Conservation (phyloP, 352 stramenopile species). For the Hyaloperonospora arabidopsidis region DNA sequence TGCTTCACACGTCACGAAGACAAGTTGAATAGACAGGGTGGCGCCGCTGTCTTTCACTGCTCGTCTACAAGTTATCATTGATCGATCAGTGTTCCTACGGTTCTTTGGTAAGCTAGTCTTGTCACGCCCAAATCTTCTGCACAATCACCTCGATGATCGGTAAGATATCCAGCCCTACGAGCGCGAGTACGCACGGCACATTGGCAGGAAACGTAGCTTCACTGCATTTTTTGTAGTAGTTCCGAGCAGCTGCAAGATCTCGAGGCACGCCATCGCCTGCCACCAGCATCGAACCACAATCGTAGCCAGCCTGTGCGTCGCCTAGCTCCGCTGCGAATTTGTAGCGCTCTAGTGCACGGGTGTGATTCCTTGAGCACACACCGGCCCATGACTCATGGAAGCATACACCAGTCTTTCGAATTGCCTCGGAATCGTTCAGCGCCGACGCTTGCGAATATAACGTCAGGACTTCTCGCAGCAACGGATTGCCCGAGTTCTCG, state of each 20-base stretch:
- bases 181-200: slow-evolving; percentile 44
- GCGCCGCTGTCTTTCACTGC: slow-evolving; percentile 3
- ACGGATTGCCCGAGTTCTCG: slow-evolving; percentile 5
- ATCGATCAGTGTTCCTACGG: background rate
- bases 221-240: slow-evolving; percentile 47
- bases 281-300: slow-evolving; percentile 50
- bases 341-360: slow-evolving; percentile 48
- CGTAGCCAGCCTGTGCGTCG: slow-evolving; percentile 56
- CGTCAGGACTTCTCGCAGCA: slow-evolving; percentile 38
- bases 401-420: slow-evolving; percentile 59
- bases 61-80: slow-evolving; percentile 13
- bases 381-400: slow-evolving; percentile 53
- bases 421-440: slow-evolving; percentile 64
- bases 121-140: slow-evolving; percentile 2
- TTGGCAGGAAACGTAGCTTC: slow-evolving; percentile 50
- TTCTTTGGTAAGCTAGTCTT: background rate
- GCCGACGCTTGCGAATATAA: slow-evolving; percentile 47
- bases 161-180: slow-evolving; percentile 29
- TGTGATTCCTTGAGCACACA: slow-evolving; percentile 47
- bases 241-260: slow-evolving; percentile 36
- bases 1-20: slow-evolving; percentile 10
- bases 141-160: slow-evolving; percentile 7
- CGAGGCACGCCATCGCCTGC: slow-evolving; percentile 37
- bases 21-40: slow-evolving; percentile 24
- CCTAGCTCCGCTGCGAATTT: slow-evolving; percentile 41